Evolutionary conservation across 257 asterid genomes (phyloP).

Genomic region (Haberlea rhodopensis): DNA sequence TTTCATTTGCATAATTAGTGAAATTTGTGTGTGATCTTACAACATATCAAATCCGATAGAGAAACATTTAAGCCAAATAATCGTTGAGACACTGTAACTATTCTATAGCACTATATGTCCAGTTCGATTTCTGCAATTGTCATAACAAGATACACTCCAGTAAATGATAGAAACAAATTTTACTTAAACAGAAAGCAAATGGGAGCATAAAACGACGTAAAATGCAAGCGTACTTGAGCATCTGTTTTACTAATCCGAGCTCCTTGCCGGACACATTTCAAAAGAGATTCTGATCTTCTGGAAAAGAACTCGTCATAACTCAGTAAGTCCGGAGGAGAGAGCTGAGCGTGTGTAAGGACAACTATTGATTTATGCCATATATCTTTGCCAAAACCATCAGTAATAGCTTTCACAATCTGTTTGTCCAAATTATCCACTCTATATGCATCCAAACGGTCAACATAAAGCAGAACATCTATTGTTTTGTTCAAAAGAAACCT

Average conservation of each 20-base stretch:
- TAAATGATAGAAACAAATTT: not conserved
- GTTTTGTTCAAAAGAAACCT: slow-evolving; percentile 91
- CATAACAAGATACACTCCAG: not conserved
- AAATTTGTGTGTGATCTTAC: too few species aligned
- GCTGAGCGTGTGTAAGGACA: slow-evolving; percentile 95
- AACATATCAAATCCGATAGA: too few species aligned
- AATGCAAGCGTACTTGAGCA: slow-evolving; percentile 40
- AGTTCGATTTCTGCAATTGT: not conserved
- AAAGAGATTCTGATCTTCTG: slow-evolving; percentile 81
- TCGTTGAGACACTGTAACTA: not conserved
- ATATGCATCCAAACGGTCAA: slow-evolving; percentile 94
- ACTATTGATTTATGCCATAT: slow-evolving; percentile 82
- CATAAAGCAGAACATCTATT: slow-evolving; percentile 88
- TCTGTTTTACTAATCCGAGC: slow-evolving; percentile 67
- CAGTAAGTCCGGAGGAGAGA: slow-evolving; percentile 96
- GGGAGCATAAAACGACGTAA: not conserved
- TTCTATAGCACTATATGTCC: not conserved
- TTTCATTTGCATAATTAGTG: not conserved
- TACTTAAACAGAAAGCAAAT: not conserved
- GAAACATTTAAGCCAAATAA: not conserved
- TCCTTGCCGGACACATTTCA: slow-evolving; percentile 75
- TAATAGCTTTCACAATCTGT: slow-evolving; percentile 82
- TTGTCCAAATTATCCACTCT: slow-evolving; percentile 94
- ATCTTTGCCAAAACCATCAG: slow-evolving; percentile 75
- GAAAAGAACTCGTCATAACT: slow-evolving; percentile 75